phyloP scores from a whole-genome alignment of 805 yeast genomes.

The Starmerella lactis-condensi region DNA sequence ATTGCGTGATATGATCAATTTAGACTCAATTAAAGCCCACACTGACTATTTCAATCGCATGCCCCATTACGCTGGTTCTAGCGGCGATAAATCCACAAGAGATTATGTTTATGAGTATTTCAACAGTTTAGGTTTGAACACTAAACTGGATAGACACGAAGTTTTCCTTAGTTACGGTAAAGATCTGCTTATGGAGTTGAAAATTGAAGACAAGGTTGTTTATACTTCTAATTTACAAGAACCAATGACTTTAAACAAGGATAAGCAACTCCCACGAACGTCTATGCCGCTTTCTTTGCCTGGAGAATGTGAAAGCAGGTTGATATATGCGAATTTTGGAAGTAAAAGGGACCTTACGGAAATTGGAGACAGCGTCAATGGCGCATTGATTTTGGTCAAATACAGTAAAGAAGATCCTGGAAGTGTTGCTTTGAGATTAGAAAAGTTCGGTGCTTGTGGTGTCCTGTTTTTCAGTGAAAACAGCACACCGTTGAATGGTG shows the following conservation, averaged over 20 bases:
- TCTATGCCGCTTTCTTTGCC: conserved; percentile 39
- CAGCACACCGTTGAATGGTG: background rate
- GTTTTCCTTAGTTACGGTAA: conserved; percentile 53
- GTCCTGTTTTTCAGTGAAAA: conserved; percentile 39
- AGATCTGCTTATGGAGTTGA: conserved; percentile 18
- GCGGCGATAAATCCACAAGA: conserved; percentile 61
- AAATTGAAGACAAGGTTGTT: conserved; percentile 19
- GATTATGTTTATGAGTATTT: conserved; percentile 44
- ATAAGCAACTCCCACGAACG: conserved; percentile 18
- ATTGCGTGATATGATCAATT: conserved; percentile 35
- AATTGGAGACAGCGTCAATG: conserved; percentile 26
- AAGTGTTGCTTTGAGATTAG: conserved; percentile 38
- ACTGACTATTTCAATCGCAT: conserved; percentile 55
- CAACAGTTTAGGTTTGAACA: conserved; percentile 36
- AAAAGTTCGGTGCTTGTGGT: conserved; percentile 39
- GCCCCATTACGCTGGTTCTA: conserved; percentile 79
- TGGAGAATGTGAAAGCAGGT: conserved; percentile 36
- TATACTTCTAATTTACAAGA: conserved; percentile 24
- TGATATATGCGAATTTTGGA: conserved; percentile 56
- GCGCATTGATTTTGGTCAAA: conserved; percentile 39
- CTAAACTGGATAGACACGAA: conserved; percentile 20
- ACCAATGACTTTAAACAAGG: conserved; percentile 21
- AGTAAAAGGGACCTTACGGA: conserved; percentile 32
- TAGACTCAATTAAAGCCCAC: conserved; percentile 40
- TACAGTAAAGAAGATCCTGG: conserved; percentile 37